These are phyloP conservation scores for Penicillium decumbens DNA, from an alignment of 2,329 filamentous ascomycete species.

Conservation along the genomic window DNA sequence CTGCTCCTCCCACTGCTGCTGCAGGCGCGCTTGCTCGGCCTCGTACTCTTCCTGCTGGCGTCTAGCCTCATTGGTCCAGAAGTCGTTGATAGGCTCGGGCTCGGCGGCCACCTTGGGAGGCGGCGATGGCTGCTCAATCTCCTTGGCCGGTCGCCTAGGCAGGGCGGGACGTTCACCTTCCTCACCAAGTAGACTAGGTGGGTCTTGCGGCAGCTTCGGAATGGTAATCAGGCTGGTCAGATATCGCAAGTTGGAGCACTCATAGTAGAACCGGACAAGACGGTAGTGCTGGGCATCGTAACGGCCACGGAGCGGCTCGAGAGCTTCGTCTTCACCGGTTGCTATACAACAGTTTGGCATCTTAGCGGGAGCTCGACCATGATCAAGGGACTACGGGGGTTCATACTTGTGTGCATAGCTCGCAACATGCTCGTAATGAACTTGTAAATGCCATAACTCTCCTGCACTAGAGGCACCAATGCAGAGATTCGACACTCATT, in stretches of 20 bases:
- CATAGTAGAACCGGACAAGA: conserved; percentile 96
- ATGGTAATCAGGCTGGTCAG: conserved; percentile 94
- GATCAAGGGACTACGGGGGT: conserved; percentile 12
- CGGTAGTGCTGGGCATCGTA: conserved; percentile 97
- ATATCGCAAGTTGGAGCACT: conserved; percentile 96
- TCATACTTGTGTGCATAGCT: conserved; percentile 88
- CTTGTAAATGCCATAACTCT: conserved; percentile 99
- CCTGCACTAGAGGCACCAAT: conserved; percentile 86
- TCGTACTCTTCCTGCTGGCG: conserved; percentile 93
- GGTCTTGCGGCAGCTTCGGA: conserved; percentile 89
- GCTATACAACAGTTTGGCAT: conserved; percentile 46
- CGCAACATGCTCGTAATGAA: conserved; percentile 99
- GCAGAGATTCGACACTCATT: conserved; percentile 97
- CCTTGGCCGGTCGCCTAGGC: conserved; percentile 65
- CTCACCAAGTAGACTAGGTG: conserved; percentile 80
- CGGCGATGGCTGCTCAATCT: conserved; percentile 70
- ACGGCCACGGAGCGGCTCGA: conserved; percentile 78
- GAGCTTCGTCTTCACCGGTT: conserved; percentile 86
- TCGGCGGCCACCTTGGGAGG: conserved; percentile 64
- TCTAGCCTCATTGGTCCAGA: conserved; percentile 91
- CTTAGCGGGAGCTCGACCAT: neutral
- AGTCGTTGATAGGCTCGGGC: conserved; percentile 92
- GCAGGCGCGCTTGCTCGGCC: conserved; percentile 82
- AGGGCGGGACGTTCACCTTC: conserved; percentile 79
- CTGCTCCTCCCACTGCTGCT: conserved; percentile 79